phyloP scores from a whole-genome alignment of 768 basidiomycete species.

The Tulasnella sp. region DNA sequence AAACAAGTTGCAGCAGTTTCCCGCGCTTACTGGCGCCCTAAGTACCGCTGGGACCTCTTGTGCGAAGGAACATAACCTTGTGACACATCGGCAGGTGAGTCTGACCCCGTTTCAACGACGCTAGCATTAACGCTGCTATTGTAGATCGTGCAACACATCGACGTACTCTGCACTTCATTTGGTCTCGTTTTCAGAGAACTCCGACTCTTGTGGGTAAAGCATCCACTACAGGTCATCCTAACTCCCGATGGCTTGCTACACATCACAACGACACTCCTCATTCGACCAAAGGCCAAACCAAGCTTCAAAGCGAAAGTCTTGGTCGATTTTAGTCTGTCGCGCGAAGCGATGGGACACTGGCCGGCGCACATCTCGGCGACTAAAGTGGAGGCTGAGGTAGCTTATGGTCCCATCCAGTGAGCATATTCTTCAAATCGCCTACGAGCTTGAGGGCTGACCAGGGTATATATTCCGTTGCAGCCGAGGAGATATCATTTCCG shows the following conservation, averaged over 20 bases:
- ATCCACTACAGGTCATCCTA: background rate
- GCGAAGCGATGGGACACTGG: background rate
- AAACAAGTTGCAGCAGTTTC: background rate
- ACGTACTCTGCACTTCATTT: conserved; percentile 2
- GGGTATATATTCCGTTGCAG: background rate
- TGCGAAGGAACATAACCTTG: no score
- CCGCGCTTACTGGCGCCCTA: background rate
- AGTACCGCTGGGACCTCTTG: background rate
- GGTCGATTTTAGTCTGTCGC: conserved; percentile 2
- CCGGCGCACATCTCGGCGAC: background rate
- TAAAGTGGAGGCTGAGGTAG: conserved; percentile 1
- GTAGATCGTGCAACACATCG: conserved; percentile 6
- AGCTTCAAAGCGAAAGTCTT: conserved; percentile 8
- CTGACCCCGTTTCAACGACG: no score
- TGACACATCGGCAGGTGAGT: no score
- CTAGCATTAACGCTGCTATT: no score
- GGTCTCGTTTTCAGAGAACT: conserved; percentile 1
- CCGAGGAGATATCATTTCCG: background rate
- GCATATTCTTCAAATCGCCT: background rate
- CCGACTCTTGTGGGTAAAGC: conserved; percentile 3
- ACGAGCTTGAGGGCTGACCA: background rate
- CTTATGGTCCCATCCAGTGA: conserved; percentile 9
- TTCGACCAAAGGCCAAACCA: conserved; percentile 2
- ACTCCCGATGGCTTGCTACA: background rate
- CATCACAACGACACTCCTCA: background rate